phyloP scores from a whole-genome alignment of 352 stramenopile genomes.

The Achlya hypogyna region DNA sequence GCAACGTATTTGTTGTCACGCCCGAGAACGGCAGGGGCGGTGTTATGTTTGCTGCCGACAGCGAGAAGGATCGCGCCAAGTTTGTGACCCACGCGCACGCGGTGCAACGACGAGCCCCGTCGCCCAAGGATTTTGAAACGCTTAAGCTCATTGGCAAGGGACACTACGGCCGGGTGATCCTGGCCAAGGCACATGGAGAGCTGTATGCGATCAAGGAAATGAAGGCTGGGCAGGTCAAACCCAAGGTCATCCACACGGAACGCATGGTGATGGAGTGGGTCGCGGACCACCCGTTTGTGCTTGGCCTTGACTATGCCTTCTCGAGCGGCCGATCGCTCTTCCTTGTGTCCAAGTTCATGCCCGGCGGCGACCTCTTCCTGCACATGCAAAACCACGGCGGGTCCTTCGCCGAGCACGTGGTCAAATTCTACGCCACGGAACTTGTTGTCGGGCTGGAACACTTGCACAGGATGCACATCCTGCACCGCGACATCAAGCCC shows the following conservation, averaged over 20 bases:
- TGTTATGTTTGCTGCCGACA: conserved; percentile 71
- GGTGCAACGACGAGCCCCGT: conserved; percentile 44
- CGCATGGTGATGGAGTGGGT: conserved; percentile 78
- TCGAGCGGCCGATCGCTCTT: conserved; percentile 94
- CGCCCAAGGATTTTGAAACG: conserved; percentile 63
- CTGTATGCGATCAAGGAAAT: conserved; percentile 85
- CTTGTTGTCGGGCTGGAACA: conserved; percentile 75
- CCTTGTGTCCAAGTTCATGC: conserved; percentile 97
- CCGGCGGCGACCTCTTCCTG: conserved; percentile 92
- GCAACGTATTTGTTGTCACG: conserved; percentile 68
- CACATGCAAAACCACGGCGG: conserved; percentile 83
- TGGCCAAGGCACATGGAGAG: conserved; percentile 36
- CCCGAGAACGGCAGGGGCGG: conserved; percentile 53
- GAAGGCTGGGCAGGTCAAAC: conserved; percentile 81
- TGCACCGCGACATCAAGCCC: conserved; percentile 91
- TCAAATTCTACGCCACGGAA: conserved; percentile 81
- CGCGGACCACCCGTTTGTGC: conserved; percentile 91
- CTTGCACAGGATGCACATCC: conserved; percentile 87
- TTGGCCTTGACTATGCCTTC: conserved; percentile 95
- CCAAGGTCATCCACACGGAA: conserved; percentile 81
- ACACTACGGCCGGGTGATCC: conserved; percentile 77
- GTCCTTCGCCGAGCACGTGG: conserved; percentile 61
- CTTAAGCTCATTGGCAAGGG: conserved; percentile 75
- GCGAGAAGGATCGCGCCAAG: conserved; percentile 76
- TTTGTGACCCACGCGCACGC: conserved; percentile 46